Evolutionary conservation across 139 green algal species (phyloP), one percentile per base, ranked within the genome.

Genomic region (Volvox reticuliferus): DNA sequence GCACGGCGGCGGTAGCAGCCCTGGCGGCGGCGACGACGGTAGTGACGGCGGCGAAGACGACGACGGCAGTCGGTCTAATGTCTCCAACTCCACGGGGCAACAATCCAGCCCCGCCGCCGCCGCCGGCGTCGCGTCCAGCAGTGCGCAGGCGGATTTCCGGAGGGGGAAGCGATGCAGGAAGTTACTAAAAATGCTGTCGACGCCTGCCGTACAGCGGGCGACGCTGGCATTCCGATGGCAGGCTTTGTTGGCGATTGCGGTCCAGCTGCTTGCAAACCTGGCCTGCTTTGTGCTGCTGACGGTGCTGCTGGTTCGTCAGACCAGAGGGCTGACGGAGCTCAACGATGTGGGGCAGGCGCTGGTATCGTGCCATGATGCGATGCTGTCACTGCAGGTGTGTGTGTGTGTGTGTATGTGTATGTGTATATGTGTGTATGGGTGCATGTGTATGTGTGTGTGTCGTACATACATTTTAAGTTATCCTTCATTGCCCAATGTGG

Each of bases 211-310:
- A 33, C 73, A 85, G 75, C 32, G 32, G 13, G 86, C 86, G 50
- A 90, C 86, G 55, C 75, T 69, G 26, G 50, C 86, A 2, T 90
- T 90, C 86, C 86, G 86, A 3, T 90, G 86, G 86, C 86, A 90
- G 68, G 86, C 86, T 32, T 76, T 90, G 86, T 35, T 90, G 6
- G 86, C 86, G 22, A 84, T 90, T 28, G 86, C 75, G 12, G 86
- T 84, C 22, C 86, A 90, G 86, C 73, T 90, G 86, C 73, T 90
- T n/a, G 86, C 86, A 16, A 90, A 90, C 86, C 75, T 90, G 50
- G 55, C 32, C 16, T 90, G 86, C 33, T 90, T 90, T 50, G 75
- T 90, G 86, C 73, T 84, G 86, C 86, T 90, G 36, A 90, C 86
- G 30, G 73, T 90, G 86, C 73, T 90, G 73, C 86, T 90, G n/a